These are phyloP conservation scores for Termitomyces sp. DNA, from an alignment of 768 basidiomycete species.

Conservation along the genomic window DNA sequence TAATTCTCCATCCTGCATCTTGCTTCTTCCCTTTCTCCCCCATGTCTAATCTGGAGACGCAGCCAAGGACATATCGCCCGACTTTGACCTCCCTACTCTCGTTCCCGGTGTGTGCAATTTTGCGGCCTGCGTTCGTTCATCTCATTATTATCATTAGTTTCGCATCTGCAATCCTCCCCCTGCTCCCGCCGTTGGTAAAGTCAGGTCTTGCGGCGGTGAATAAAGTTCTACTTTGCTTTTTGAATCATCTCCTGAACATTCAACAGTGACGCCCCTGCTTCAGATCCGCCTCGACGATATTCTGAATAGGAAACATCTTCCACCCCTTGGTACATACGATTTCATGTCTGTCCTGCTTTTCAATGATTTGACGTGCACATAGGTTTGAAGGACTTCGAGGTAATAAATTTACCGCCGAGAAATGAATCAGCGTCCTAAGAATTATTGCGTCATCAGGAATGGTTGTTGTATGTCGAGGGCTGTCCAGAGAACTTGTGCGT, in stretches of 20 bases:
- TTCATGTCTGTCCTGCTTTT: background rate
- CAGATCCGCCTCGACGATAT: constrained; percentile 70
- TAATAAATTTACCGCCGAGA: constrained; percentile 10
- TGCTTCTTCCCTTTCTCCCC: constrained; percentile 3
- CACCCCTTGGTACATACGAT: constrained; percentile 61
- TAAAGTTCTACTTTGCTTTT: background rate
- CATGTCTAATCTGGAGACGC: constrained; percentile 19
- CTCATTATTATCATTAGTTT: constrained; percentile 22
- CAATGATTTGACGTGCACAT: background rate
- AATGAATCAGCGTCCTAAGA: background rate
- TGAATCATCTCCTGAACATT: constrained; percentile 2
- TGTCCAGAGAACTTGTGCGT: constrained; percentile 70
- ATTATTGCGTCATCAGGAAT: constrained; percentile 48
- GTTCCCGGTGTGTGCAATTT: constrained; percentile 27
- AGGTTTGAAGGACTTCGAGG: constrained; percentile 71
- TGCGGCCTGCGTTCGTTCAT: background rate
- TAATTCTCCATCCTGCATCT: background rate
- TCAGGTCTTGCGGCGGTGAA: constrained; percentile 56
- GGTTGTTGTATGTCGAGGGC: constrained; percentile 73
- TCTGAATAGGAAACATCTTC: constrained; percentile 69
- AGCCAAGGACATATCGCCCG: constrained; percentile 21
- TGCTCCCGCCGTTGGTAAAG: constrained; percentile 60
- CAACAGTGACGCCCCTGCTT: constrained; percentile 57
- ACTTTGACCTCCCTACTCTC: constrained; percentile 27
- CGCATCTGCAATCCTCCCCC: constrained; percentile 68